phyloP scores from a whole-genome alignment of 345 rosid species.

The Arabis alpina region DNA sequence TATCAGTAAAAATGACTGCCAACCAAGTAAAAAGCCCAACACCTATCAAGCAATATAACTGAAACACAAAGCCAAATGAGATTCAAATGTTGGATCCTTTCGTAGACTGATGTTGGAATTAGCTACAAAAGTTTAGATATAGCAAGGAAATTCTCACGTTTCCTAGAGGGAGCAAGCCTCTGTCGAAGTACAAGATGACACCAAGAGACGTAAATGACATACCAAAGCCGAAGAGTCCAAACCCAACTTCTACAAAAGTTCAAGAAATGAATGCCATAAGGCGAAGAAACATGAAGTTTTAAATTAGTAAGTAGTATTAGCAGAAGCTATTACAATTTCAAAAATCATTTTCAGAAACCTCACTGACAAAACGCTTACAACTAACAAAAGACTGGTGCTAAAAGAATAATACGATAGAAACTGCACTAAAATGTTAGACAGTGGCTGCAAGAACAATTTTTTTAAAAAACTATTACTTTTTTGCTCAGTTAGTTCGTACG shows the following conservation, averaged over 20 bases:
- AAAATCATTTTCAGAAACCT: neutral
- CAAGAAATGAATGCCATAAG: slow-evolving; percentile 22
- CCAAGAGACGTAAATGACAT: slow-evolving; percentile 76
- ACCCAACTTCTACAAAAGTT: slow-evolving; percentile 65
- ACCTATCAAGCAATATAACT: slow-evolving; percentile 79
- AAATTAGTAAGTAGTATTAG: neutral
- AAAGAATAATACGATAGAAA: too few relatives aligned
- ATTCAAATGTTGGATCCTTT: slow-evolving; percentile 19
- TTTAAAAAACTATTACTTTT: slow-evolving; percentile 50
- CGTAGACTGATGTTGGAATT: slow-evolving; percentile 11
- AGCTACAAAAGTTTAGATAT: neutral
- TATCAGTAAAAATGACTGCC: slow-evolving; percentile 44
- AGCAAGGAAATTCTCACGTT: slow-evolving; percentile 56
- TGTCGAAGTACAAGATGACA: slow-evolving; percentile 69
- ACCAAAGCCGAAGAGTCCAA: slow-evolving; percentile 84
- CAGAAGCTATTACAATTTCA: neutral
- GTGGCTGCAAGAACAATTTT: slow-evolving; percentile 2
- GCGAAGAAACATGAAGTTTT: neutral
- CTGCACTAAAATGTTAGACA: neutral
- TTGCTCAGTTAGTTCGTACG: slow-evolving; percentile 58
- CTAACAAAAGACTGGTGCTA: neutral
- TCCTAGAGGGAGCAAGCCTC: slow-evolving; percentile 81
- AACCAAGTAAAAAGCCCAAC: slow-evolving; percentile 81
- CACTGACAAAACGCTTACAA: neutral
- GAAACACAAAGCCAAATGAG: slow-evolving; percentile 29